phyloP scores from a whole-genome alignment of 257 asterid species.

The Parsonsia alboflavescens region DNA sequence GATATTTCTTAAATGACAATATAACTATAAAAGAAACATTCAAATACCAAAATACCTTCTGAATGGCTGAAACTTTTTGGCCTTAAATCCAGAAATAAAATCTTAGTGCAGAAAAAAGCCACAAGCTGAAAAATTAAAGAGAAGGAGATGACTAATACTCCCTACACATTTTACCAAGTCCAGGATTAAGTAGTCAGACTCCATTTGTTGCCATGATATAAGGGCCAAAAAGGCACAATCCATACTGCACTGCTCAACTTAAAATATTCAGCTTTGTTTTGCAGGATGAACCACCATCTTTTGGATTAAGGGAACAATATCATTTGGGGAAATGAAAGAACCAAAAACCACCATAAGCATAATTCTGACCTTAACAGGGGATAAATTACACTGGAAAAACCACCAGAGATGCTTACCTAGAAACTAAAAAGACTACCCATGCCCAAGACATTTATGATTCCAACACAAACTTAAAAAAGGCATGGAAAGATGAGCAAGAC shows the following conservation, averaged over 20 bases:
- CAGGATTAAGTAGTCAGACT: slow-evolving; percentile 43
- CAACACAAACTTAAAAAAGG: slow-evolving; percentile 26
- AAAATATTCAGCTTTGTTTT: slow-evolving; percentile 53
- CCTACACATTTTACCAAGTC: slow-evolving; percentile 66
- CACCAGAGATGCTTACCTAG: slow-evolving; percentile 37
- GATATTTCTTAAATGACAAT: slow-evolving; percentile 38
- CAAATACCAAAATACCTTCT: slow-evolving; percentile 65
- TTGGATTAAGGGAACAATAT: slow-evolving; percentile 31
- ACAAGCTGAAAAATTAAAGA: slow-evolving; percentile 49
- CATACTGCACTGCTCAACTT: slow-evolving; percentile 45
- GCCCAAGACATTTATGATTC: slow-evolving; percentile 30
- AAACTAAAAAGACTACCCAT: slow-evolving; percentile 45
- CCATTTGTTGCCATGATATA: slow-evolving; percentile 59
- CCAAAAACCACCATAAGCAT: slow-evolving; percentile 31
- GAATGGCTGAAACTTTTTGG: slow-evolving; percentile 71
- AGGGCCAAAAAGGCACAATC: slow-evolving; percentile 52
- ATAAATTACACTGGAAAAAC: slow-evolving; percentile 39
- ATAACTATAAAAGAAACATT: slow-evolving; percentile 36
- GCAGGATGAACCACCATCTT: slow-evolving; percentile 45
- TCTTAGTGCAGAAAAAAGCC: slow-evolving; percentile 54
- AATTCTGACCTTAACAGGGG: slow-evolving; percentile 44
- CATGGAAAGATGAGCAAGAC: slow-evolving; percentile 27
- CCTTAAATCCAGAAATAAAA: slow-evolving; percentile 70
- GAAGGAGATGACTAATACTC: slow-evolving; percentile 62
- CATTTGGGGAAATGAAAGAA: slow-evolving; percentile 21